phyloP scores from a whole-genome alignment of 169 alveolate genomes.

The Ichthyophthirius multifiliis region DNA sequence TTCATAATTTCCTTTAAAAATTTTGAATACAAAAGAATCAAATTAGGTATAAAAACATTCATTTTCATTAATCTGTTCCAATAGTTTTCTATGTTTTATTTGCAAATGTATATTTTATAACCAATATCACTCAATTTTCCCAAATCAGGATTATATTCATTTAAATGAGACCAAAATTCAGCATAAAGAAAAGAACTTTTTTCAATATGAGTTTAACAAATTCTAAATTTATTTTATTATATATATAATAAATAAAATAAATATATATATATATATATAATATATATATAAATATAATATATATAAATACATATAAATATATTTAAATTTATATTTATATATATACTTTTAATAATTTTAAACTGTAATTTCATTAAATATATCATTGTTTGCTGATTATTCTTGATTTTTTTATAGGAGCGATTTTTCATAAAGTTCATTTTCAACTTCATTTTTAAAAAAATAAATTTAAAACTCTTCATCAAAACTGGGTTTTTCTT shows the following conservation, averaged over 20 bases:
- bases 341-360: conserved; percentile 49
- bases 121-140: conserved; percentile 65
- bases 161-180: conserved; percentile 61
- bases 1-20: conserved; percentile 50
- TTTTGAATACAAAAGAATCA: conserved; percentile 47
- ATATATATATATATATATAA: no score
- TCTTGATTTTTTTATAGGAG: conserved; percentile 31
- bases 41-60: conserved; percentile 48
- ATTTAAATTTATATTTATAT: no score
- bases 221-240: no score
- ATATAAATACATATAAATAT: no score
- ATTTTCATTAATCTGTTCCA: conserved; percentile 54
- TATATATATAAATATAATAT: no score
- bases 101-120: conserved; percentile 46
- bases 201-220: conserved; percentile 39
- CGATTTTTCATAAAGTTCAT: conserved; percentile 33
- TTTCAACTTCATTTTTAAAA: conserved; percentile 41
- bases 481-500: conserved; percentile 62
- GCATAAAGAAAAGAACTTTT: conserved; percentile 43
- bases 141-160: conserved; percentile 57
- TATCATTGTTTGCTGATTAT: conserved; percentile 47
- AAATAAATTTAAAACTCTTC: conserved; percentile 58
- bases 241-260: no score
- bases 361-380: conserved; percentile 51
- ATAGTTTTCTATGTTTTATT: conserved; percentile 51